A percentile compares a stretch with the other conserved stretches of the same genome.
Conservation (phyloP, 23 red algal genomes). For the Gracilariopsis chorda region DNA sequence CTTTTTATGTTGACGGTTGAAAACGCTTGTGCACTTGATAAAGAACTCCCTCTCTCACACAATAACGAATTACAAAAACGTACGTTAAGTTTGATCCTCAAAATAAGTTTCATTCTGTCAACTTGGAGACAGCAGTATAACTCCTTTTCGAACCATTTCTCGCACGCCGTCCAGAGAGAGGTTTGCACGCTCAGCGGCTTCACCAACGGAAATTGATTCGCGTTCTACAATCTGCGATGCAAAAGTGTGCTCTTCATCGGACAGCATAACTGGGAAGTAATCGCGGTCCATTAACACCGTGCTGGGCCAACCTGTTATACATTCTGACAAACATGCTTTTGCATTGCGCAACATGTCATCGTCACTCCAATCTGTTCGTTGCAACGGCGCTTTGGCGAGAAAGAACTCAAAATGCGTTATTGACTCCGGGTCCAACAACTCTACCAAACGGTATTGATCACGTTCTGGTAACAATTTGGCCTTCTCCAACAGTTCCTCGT, state of each 20-base stretch:
- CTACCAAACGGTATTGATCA: constrained; percentile 75
- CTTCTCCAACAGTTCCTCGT: constrained; percentile 46
- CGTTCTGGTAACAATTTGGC: constrained; percentile 53
- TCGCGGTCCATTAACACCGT: constrained; percentile 84
- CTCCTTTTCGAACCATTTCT: constrained; percentile 15
- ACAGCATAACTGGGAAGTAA: constrained; percentile 83
- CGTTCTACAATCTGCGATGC: constrained; percentile 18
- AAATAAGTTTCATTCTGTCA: neutral
- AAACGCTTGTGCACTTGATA: constrained; percentile 16
- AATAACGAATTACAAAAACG: no score
- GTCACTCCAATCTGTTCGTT: constrained; percentile 34
- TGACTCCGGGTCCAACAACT: constrained; percentile 89
- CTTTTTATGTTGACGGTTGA: neutral
- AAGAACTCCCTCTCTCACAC: no score
- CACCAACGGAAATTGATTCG: constrained; percentile 7
- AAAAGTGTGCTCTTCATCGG: constrained; percentile 64
- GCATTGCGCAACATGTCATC: constrained; percentile 51
- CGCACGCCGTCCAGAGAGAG: constrained; percentile 56
- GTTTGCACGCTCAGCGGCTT: neutral
- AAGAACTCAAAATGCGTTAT: constrained; percentile 99
- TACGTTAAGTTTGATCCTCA: no score
- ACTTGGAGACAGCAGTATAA: constrained; percentile 59
- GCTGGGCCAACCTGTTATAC: constrained; percentile 86
- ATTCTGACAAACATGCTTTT: constrained; percentile 52
- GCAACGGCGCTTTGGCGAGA: constrained; percentile 61